Percentiles rank a stretch among this genome's conserved stretches.
These are phyloP conservation scores for Rachicladosporium sp. DNA, from an alignment of 2,329 filamentous ascomycete species.

Conservation along the genomic window DNA sequence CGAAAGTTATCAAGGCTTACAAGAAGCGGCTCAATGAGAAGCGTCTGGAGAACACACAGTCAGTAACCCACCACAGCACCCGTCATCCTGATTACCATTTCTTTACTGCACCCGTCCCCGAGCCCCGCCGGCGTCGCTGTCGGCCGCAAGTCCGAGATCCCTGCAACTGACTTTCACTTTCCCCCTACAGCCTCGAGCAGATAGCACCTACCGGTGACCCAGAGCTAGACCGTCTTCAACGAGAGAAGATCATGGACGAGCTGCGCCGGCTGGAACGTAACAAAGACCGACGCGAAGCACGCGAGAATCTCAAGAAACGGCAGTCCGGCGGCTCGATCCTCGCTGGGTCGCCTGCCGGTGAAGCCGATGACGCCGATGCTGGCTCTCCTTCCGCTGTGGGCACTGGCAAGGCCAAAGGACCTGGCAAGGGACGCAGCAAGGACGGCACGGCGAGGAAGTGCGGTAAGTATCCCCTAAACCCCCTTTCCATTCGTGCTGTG, in stretches of 20 bases:
- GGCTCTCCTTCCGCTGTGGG: conserved; percentile 32
- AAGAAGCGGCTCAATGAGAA: conserved; percentile 61
- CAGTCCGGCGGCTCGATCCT: not conserved
- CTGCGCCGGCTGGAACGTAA: conserved; percentile 78
- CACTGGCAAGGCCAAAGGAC: conserved; percentile 6
- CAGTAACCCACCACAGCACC: conserved; percentile 25
- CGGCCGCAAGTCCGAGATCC: no score
- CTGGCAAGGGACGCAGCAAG: conserved; percentile 41
- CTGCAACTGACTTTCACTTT: not conserved
- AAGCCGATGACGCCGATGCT: conserved; percentile 33
- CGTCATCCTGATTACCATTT: no score
- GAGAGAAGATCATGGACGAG: conserved; percentile 55
- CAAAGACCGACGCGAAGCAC: conserved; percentile 75
- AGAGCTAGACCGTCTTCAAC: conserved; percentile 47
- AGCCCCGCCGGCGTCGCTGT: no score
- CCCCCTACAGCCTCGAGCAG: conserved; percentile 40
- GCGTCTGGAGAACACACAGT: conserved; percentile 63
- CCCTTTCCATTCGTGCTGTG: no score
- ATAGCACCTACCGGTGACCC: conserved; percentile 53
- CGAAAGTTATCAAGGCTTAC: conserved; percentile 80
- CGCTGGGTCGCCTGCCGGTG: conserved; percentile 25
- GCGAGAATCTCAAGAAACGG: conserved; percentile 71
- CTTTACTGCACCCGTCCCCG: no score
- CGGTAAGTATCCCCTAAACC: conserved; percentile 24
- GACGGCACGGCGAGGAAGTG: conserved; percentile 70